These are phyloP conservation scores for Volutella citrinella DNA, from an alignment of 2,329 filamentous ascomycete genomes.

Conservation along the genomic window DNA sequence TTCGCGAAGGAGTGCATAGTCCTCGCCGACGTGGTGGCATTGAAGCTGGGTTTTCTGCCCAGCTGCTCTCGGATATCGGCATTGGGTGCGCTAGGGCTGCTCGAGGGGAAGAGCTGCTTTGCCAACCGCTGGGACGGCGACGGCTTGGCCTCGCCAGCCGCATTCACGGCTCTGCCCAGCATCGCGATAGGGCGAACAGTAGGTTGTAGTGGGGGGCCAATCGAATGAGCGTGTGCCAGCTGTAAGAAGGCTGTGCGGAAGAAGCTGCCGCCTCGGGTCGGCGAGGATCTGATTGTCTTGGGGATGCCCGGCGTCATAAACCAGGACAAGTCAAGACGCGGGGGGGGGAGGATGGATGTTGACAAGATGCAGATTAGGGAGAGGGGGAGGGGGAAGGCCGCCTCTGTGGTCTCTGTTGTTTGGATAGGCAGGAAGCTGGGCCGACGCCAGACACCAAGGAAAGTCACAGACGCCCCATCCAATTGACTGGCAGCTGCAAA, in stretches of 20 bases:
- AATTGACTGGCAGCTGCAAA: too few species aligned
- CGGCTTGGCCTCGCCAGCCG: too few species aligned
- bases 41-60: constrained; percentile 39
- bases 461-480: too few species aligned
- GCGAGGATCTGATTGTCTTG: constrained; percentile 33
- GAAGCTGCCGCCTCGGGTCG: constrained; percentile 28
- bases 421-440: too few species aligned
- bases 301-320: constrained; percentile 36
- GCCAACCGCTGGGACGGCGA: too few species aligned
- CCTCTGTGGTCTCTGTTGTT: too few species aligned
- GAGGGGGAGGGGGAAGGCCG: too few species aligned
- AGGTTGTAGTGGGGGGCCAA: constrained; percentile 10
- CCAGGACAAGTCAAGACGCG: constrained; percentile 8
- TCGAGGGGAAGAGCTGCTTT: constrained; percentile 57
- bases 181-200: constrained; percentile 30
- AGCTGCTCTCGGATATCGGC: constrained; percentile 50
- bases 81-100: constrained; percentile 45
- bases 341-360: too few species aligned
- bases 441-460: too few species aligned
- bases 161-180: constrained; percentile 35
- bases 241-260: constrained; percentile 20
- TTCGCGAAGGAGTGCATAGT: constrained; percentile 25
- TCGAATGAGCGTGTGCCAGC: constrained; percentile 22
- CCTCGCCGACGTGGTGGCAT: constrained; percentile 40
- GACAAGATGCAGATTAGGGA: too few species aligned